These are phyloP conservation scores for Phytophthora lateralis DNA, from an alignment of 352 stramenopile species.

Conservation along the genomic window DNA sequence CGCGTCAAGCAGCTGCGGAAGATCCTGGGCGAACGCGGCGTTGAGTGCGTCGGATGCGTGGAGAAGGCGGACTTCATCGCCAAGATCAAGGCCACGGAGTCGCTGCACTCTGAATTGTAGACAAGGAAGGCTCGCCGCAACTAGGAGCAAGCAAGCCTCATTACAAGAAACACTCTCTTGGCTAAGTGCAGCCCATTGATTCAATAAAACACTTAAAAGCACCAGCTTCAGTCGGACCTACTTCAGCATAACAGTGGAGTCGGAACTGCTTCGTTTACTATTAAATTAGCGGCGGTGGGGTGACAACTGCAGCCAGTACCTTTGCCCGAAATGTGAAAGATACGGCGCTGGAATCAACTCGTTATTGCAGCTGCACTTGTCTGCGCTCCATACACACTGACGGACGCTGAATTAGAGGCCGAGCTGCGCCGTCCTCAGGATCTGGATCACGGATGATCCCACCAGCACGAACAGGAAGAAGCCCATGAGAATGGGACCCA, in stretches of 20 bases:
- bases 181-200: conserved; percentile 20
- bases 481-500: conserved; percentile 79
- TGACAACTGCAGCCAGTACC: not conserved
- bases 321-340: not conserved
- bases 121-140: conserved; percentile 16
- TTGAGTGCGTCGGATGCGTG: conserved; percentile 93
- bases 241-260: not conserved
- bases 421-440: conserved; percentile 79
- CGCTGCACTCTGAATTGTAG: conserved; percentile 83
- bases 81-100: conserved; percentile 93
- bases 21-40: conserved; percentile 92
- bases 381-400: conserved; percentile 11
- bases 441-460: conserved; percentile 87
- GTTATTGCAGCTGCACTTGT: not conserved
- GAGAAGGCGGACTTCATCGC: conserved; percentile 96
- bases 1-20: conserved; percentile 96
- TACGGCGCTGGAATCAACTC: not conserved
- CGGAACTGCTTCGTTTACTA: conserved; percentile 19
- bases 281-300: conserved; percentile 39
- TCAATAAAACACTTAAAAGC: conserved; percentile 35
- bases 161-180: conserved; percentile 1
- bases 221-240: not conserved
- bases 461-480: conserved; percentile 91
- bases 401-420: conserved; percentile 51
- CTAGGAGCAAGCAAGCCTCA: not conserved